Percentiles rank a stretch among this genome's conserved stretches.
Conservation (phyloP, 352 stramenopile species). For the Phytopythium ostracodes region DNA sequence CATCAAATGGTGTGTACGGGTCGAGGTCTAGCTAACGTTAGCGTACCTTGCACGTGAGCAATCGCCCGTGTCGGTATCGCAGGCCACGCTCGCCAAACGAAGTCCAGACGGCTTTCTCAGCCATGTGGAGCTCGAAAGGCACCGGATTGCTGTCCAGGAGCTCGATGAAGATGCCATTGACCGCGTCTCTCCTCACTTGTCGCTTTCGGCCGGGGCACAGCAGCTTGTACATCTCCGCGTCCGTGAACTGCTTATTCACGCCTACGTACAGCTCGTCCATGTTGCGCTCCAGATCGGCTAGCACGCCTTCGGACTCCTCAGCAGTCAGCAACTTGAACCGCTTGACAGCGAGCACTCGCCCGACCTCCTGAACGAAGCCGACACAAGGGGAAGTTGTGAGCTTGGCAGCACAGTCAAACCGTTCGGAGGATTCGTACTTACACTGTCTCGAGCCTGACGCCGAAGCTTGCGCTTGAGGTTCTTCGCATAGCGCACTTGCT, state of each 20-base stretch:
- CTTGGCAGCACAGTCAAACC: background rate
- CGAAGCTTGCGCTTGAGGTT: slow-evolving; percentile 26
- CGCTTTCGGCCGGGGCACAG: slow-evolving; percentile 17
- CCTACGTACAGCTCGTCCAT: slow-evolving; percentile 11
- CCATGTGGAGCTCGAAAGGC: slow-evolving; percentile 16
- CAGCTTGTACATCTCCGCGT: slow-evolving; percentile 10
- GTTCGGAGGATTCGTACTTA: background rate
- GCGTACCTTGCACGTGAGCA: background rate
- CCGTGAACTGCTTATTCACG: slow-evolving; percentile 11
- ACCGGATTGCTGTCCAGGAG: slow-evolving; percentile 22
- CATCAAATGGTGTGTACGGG: too few relatives aligned
- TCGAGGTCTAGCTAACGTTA: background rate
- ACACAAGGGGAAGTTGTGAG: background rate
- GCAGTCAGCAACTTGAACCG: slow-evolving; percentile 5
- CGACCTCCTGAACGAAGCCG: background rate
- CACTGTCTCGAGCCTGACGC: slow-evolving; percentile 20
- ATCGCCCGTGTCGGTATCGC: background rate
- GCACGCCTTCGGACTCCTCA: slow-evolving; percentile 9
- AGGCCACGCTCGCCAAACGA: slow-evolving; percentile 2
- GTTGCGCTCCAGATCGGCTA: slow-evolving; percentile 14
- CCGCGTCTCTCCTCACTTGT: background rate
- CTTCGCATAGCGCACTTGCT: slow-evolving; percentile 21
- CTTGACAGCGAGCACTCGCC: slow-evolving; percentile 8
- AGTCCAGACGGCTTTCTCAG: slow-evolving; percentile 1
- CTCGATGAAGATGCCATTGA: slow-evolving; percentile 24